Base-by-base conservation (phyloP, 2,329 filamentous ascomycete species). In the Epichloe gansuensis region DNA sequence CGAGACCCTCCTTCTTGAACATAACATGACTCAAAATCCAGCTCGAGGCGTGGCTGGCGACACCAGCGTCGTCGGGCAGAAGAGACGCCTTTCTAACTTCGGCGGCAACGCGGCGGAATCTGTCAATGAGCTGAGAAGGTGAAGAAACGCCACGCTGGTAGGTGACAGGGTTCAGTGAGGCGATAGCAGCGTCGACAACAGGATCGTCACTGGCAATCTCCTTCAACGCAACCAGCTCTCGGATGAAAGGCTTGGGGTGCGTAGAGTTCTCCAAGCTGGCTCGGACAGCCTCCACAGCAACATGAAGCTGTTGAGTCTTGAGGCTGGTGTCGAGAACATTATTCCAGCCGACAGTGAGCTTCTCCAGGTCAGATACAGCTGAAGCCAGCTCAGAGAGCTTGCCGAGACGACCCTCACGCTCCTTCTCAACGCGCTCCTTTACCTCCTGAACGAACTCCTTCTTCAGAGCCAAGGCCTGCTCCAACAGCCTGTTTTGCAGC, bases 21-120 rank as follows among this genome's bases (percentile, higher is more conserved):
- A 97, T 82, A 50, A 97, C 77, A 72, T 95, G 94, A 75, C 88
- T 95, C 61, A 98, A 75, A 46, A 94, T 76, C 67, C 88, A 85
- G 67, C 87, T 93, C 43, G 89, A 91, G 3, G 91, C 89, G 67
- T 98, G 93, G 62, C 87, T 93, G 21, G 93, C 91, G 27, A 98
- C 87, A 59, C 93, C 93, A 0, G 93, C 93, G 63, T 96, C 86
- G 58, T 95, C 90, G 13, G 93, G 93, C 15, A 98, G 77, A 49
- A 98, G 78, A 44, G 86, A 85, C 21, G 93, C 93, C 75, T 98
- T 98, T 66, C 93, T 82, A 41, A 98, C 93, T 72, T 98, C 93
- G 52, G 75, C 74, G 2, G 93, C 88, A 15, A 98, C 93, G 49
- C 89, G 86, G 43, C 93, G 84, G 84, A 98, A 98, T 56, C 93